phyloP scores from a whole-genome alignment of 805 yeast species.

The Spathaspora sp. region DNA sequence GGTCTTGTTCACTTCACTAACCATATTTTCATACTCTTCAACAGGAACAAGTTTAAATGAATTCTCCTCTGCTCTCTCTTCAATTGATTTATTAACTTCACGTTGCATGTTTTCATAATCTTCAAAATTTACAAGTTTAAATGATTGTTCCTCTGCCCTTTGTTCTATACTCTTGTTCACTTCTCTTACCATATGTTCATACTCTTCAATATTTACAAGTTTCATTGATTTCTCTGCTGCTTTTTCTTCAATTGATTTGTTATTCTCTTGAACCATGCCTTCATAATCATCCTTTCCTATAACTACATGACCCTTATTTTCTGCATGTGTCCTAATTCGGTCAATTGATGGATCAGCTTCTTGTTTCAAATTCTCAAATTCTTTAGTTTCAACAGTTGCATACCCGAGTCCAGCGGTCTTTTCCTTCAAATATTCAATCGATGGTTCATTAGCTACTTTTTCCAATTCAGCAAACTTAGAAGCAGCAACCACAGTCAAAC shows the following conservation, averaged over 20 bases:
- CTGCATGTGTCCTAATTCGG: not conserved
- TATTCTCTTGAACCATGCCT: not conserved
- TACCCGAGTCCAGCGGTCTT: not conserved
- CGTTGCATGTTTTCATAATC: slow-evolving; percentile 8
- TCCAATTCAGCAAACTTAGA: not conserved
- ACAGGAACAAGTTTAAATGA: not conserved
- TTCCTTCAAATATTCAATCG: slow-evolving; percentile 5
- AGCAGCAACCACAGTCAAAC: slow-evolving; percentile 1
- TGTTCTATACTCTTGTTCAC: slow-evolving; percentile 5
- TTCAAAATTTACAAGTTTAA: slow-evolving; percentile 3
- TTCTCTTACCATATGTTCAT: slow-evolving; percentile 4
- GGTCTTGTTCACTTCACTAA: not conserved
- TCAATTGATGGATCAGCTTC: slow-evolving; percentile 2
- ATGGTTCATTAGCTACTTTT: slow-evolving; percentile 1
- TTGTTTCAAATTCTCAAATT: slow-evolving; percentile 7
- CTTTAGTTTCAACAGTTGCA: slow-evolving; percentile 5
- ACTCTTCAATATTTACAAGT: slow-evolving; percentile 2
- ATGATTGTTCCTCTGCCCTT: slow-evolving; percentile 2
- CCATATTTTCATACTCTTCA: slow-evolving; percentile 8
- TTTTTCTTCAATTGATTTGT: not conserved
- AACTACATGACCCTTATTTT: not conserved
- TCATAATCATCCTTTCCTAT: slow-evolving; percentile 8
- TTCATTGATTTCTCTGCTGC: not conserved
- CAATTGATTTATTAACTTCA: not conserved
- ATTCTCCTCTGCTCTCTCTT: not conserved